phyloP scores from a whole-genome alignment of 768 basidiomycete genomes.

The Coprinopsis sp. region DNA sequence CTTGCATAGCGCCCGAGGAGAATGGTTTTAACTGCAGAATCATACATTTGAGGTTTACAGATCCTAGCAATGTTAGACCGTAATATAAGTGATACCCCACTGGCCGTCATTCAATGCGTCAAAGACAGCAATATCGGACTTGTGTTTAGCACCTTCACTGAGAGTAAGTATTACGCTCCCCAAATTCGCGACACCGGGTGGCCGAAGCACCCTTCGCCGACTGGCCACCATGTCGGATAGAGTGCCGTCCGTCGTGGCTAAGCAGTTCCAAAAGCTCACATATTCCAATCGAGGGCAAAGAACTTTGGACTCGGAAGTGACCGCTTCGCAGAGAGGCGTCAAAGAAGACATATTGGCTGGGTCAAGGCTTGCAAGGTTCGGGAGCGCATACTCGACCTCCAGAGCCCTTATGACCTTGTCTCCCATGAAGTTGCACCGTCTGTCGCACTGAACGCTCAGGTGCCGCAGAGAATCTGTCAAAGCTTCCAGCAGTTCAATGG shows the following conservation, averaged over 20 bases:
- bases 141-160: not conserved
- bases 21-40: too few relatives aligned
- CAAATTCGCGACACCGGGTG: not conserved
- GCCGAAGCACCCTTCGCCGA: not conserved
- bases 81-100: conserved; percentile 2
- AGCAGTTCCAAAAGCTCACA: not conserved
- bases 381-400: not conserved
- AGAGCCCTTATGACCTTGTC: not conserved
- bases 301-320: not conserved
- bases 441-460: not conserved
- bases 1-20: too few relatives aligned
- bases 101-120: conserved; percentile 1
- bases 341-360: not conserved
- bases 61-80: not conserved
- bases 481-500: not conserved
- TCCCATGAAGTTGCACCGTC: not conserved
- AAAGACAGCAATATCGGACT: not conserved
- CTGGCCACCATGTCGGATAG: conserved; percentile 2
- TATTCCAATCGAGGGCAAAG: not conserved
- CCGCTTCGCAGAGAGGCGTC: too few relatives aligned
- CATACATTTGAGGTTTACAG: too few relatives aligned
- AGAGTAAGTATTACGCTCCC: not conserved
- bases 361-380: not conserved
- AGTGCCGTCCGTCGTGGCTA: not conserved
- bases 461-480: not conserved